Percentiles rank a stretch among this genome's conserved stretches.
Evolutionary conservation across 2,329 filamentous ascomycete species (phyloP).

Genomic region (Penicillium decumbens): DNA sequence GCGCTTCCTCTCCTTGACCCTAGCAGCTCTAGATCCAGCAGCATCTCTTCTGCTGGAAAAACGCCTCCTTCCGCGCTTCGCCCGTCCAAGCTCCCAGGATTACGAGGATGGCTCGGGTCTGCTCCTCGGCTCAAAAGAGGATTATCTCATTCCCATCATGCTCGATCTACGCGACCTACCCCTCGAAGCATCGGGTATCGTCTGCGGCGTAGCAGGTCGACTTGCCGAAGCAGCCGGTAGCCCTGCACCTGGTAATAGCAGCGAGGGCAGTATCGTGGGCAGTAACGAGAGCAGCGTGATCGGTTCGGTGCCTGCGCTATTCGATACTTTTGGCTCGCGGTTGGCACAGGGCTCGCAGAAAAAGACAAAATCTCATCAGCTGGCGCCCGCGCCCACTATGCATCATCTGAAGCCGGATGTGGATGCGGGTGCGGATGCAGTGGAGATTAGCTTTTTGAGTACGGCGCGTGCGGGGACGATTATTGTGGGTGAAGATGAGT

Average conservation of each 20-base stretch:
- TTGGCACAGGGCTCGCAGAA: constrained; percentile 6
- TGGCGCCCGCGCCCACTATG: constrained; percentile 12
- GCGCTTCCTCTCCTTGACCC: constrained; percentile 47
- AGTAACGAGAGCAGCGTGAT: constrained; percentile 17
- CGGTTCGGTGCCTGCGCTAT: constrained; percentile 17
- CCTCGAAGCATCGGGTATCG: constrained; percentile 85
- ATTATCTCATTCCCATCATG: constrained; percentile 76
- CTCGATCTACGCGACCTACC: constrained; percentile 77
- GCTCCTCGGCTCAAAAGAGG: constrained; percentile 66
- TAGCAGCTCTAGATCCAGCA: constrained; percentile 43
- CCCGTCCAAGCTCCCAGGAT: constrained; percentile 54
- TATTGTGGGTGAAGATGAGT: constrained; percentile 71
- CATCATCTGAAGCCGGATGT: constrained; percentile 33
- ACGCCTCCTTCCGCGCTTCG: constrained; percentile 58
- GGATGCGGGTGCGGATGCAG: constrained; percentile 36
- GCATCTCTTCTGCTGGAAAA: constrained; percentile 46
- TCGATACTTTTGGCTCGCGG: constrained; percentile 16
- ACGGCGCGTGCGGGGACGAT: constrained; percentile 86
- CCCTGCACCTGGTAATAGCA: constrained; percentile 31
- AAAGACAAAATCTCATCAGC: constrained; percentile 8
- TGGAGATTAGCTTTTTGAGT: constrained; percentile 85
- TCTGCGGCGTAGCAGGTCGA: constrained; percentile 84
- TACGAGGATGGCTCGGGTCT: constrained; percentile 54
- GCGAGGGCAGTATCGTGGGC: constrained; percentile 5
- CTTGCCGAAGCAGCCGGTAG: constrained; percentile 67